Conservation (phyloP, 495 filamentous ascomycete genomes). For the Neurospora tetrasperma region DNA sequence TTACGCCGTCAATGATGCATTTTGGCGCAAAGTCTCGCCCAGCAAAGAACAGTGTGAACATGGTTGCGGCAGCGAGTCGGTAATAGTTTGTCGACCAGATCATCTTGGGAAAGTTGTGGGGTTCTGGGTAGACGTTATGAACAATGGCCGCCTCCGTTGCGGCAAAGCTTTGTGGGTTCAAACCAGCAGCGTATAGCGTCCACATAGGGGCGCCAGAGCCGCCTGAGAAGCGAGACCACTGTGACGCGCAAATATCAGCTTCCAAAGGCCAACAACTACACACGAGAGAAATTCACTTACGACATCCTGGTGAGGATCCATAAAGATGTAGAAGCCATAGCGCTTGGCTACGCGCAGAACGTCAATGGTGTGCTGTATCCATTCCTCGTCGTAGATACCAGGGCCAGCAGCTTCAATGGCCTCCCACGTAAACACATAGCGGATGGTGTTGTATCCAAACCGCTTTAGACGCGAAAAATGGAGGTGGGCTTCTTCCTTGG, state of each 20-base stretch:
- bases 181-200: slow-evolving; percentile 88
- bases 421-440: slow-evolving; percentile 98
- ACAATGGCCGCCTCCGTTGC: slow-evolving; percentile 87
- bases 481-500: slow-evolving; percentile 66
- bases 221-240: slow-evolving; percentile 92
- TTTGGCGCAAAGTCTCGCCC: slow-evolving; percentile 93
- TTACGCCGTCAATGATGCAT: slow-evolving; percentile 85
- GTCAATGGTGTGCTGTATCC: slow-evolving; percentile 81
- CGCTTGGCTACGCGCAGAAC: slow-evolving; percentile 73
- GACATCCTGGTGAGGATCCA: slow-evolving; percentile 97
- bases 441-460: slow-evolving; percentile 90
- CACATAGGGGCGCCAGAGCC: slow-evolving; percentile 96
- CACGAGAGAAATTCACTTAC: slow-evolving; percentile 35
- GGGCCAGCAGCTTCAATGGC: slow-evolving; percentile 93
- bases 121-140: slow-evolving; percentile 87
- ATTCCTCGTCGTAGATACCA: slow-evolving; percentile 90
- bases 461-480: slow-evolving; percentile 82
- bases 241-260: neutral
- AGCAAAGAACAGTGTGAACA: slow-evolving; percentile 91
- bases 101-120: slow-evolving; percentile 90
- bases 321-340: slow-evolving; percentile 91
- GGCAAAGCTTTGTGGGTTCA: slow-evolving; percentile 76
- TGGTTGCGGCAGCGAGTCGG: slow-evolving; percentile 74
- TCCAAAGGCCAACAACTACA: no score
- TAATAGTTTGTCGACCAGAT: slow-evolving; percentile 98